These are phyloP conservation scores for Pouteria glomerata DNA, from an alignment of 148 eudicot species.

Conservation along the genomic window DNA sequence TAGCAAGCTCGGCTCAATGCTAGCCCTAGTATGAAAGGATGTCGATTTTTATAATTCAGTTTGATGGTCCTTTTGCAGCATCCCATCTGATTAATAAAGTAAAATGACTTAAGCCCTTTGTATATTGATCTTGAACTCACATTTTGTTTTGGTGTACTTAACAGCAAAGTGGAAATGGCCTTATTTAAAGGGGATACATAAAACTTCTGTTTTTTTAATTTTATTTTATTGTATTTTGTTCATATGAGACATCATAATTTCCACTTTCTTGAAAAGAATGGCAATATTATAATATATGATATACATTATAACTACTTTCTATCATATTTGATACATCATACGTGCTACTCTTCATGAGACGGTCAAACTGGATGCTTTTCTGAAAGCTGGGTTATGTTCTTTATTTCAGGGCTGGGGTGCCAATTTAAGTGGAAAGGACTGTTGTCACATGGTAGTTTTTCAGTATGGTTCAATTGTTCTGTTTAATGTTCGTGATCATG, in stretches of 20 bases:
- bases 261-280: no score
- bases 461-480: constrained; percentile 93
- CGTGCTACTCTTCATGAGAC: background rate
- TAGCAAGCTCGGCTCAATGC: no score
- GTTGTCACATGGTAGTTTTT: constrained; percentile 79
- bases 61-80: background rate
- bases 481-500: constrained; percentile 79
- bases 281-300: no score
- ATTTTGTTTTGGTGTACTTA: background rate
- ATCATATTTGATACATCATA: background rate
- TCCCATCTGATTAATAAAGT: background rate
- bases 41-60: background rate
- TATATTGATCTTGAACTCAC: background rate
- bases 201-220: background rate
- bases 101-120: background rate
- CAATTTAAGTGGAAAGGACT: constrained; percentile 63
- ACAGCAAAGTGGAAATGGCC: background rate
- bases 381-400: background rate
- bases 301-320: background rate
- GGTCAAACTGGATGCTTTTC: background rate
- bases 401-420: constrained; percentile 60
- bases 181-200: background rate
- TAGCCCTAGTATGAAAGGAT: no score
- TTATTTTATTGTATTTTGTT: no score
- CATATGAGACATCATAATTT: no score